Evolutionary conservation across 2,329 filamentous ascomycete genomes (phyloP).

Genomic region (Fusarium temperatum): DNA sequence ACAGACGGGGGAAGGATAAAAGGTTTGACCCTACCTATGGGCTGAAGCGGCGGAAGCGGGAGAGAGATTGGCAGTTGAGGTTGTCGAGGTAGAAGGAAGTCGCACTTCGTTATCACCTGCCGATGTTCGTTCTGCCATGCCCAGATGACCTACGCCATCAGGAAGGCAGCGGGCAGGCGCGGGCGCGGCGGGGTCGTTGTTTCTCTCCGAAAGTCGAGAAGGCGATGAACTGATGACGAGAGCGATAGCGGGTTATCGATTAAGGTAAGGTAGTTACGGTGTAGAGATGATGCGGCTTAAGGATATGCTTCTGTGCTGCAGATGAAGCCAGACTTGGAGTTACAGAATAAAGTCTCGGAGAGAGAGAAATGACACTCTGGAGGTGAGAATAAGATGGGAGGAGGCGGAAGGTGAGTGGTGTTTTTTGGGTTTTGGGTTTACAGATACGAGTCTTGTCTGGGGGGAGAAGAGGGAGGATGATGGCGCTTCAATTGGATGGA

Average conservation of each 20-base stretch:
- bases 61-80: constrained; percentile 42
- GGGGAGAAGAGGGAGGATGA: constrained; percentile 26
- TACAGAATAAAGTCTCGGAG: constrained; percentile 13
- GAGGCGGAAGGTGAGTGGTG: constrained; percentile 18
- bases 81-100: constrained; percentile 56
- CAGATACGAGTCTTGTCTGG: constrained; percentile 20
- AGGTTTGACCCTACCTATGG: constrained; percentile 42
- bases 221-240: constrained; percentile 26
- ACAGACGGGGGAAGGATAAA: constrained; percentile 25
- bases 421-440: constrained; percentile 24
- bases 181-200: constrained; percentile 41
- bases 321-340: constrained; percentile 1
- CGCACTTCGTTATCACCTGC: constrained; percentile 65
- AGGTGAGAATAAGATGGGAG: constrained; percentile 6
- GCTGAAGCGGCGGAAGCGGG: constrained; percentile 33
- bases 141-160: constrained; percentile 71
- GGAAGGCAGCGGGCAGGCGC: constrained; percentile 54
- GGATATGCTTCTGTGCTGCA: neutral
- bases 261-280: constrained; percentile 12
- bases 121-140: constrained; percentile 72
- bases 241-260: constrained; percentile 23
- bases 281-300: constrained; percentile 9
- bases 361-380: constrained; percentile 9
- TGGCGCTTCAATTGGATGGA: constrained; percentile 19
- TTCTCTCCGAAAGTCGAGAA: constrained; percentile 30